Conservation (phyloP, 2,329 filamentous ascomycete genomes). For the Ceratocystis harringtonii region DNA sequence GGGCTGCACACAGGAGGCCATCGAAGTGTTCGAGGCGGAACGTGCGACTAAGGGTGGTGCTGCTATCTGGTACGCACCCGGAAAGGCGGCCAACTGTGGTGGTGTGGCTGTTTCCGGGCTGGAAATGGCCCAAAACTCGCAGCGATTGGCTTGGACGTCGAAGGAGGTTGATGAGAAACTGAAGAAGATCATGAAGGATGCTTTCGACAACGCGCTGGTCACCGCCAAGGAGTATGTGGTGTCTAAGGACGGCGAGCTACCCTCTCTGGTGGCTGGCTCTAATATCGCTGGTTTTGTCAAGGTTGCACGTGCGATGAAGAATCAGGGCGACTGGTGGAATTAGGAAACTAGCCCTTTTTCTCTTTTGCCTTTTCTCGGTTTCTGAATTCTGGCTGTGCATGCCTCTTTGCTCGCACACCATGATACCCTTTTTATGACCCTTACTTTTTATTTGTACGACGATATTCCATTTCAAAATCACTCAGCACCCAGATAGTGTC, state of each 20-base stretch:
- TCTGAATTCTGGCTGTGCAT: background rate
- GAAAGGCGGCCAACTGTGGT: conserved; percentile 93
- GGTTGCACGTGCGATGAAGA: conserved; percentile 85
- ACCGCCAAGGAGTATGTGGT: conserved; percentile 82
- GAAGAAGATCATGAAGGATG: conserved; percentile 86
- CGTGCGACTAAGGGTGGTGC: conserved; percentile 51
- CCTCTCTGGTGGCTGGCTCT: conserved; percentile 78
- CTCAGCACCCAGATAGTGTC: no score
- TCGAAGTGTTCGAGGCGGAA: conserved; percentile 76
- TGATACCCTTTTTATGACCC: conserved; percentile 4
- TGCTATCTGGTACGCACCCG: conserved; percentile 89
- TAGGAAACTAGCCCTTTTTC: conserved; percentile 8
- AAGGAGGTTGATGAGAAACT: conserved; percentile 88
- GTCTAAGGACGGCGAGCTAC: conserved; percentile 65
- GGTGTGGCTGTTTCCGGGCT: conserved; percentile 94
- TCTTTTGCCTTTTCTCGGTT: background rate
- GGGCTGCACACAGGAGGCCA: conserved; percentile 93
- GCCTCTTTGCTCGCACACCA: background rate
- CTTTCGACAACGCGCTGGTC: conserved; percentile 76
- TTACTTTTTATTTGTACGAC: no score
- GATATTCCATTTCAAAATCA: no score
- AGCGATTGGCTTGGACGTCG: conserved; percentile 67
- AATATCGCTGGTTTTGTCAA: conserved; percentile 98
- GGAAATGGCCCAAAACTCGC: conserved; percentile 97
- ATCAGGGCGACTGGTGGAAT: conserved; percentile 87